A percentile compares a stretch with the other conserved stretches of the same genome.
Conservation (phyloP, 2,329 filamentous ascomycete genomes). For the Epicoccum sorghinum region DNA sequence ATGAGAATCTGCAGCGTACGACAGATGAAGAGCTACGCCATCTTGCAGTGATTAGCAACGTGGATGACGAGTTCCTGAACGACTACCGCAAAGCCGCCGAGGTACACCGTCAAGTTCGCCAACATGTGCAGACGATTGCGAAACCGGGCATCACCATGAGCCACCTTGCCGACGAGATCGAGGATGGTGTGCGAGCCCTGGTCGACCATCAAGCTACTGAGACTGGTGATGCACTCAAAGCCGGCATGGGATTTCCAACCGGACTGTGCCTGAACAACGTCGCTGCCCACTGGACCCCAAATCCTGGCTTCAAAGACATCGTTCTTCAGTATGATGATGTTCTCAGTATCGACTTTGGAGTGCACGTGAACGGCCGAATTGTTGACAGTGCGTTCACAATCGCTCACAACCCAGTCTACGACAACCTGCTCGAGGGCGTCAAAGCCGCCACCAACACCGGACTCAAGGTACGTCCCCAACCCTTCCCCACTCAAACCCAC, state of each 20-base stretch:
- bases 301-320: constrained; percentile 81
- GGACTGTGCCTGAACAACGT: constrained; percentile 83
- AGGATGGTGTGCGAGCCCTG: constrained; percentile 76
- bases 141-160: constrained; percentile 79
- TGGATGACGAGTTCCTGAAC: constrained; percentile 75
- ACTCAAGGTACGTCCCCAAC: constrained; percentile 58
- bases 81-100: constrained; percentile 88
- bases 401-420: constrained; percentile 69
- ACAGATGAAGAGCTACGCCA: constrained; percentile 83
- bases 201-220: constrained; percentile 75
- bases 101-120: constrained; percentile 81
- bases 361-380: constrained; percentile 72
- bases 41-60: constrained; percentile 65
- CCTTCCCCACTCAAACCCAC: neutral
- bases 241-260: constrained; percentile 84
- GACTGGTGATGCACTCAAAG: constrained; percentile 77
- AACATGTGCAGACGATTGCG: constrained; percentile 77
- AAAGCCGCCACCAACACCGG: constrained; percentile 75
- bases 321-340: constrained; percentile 75
- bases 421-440: constrained; percentile 68
- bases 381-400: constrained; percentile 75
- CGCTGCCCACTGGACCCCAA: constrained; percentile 84
- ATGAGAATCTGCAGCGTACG: constrained; percentile 78
- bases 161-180: constrained; percentile 81
- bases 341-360: constrained; percentile 74